Evolutionary conservation across 805 yeast genomes (phyloP).

Genomic region (Lachancea sp.): DNA sequence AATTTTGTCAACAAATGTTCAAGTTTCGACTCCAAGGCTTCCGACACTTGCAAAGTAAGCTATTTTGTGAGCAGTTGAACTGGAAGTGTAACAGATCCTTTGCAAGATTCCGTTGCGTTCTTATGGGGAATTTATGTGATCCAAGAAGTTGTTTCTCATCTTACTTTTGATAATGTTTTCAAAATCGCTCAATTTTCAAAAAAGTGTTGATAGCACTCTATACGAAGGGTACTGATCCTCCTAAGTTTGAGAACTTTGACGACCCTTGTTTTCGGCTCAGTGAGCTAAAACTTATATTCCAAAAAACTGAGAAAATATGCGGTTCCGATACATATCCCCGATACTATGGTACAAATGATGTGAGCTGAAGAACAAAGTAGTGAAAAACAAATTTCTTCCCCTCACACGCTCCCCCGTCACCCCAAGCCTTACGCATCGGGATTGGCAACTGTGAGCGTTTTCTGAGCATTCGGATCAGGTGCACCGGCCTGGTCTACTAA

Average conservation of each 20-base stretch:
- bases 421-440: slow-evolving; percentile 50
- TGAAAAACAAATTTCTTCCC: not conserved
- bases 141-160: too few species aligned
- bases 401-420: too few species aligned
- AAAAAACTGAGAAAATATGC: not conserved
- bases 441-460: slow-evolving; percentile 79
- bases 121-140: too few species aligned
- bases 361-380: not conserved
- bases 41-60: too few species aligned
- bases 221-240: not conserved
- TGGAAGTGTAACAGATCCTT: too few species aligned
- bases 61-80: too few species aligned
- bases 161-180: not conserved
- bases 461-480: slow-evolving; percentile 53
- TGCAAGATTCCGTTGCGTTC: too few species aligned
- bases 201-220: slow-evolving; percentile 3
- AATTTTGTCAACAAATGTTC: too few species aligned
- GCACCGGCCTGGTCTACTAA: slow-evolving; percentile 74
- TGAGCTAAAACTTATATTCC: not conserved
- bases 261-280: not conserved
- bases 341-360: slow-evolving; percentile 1
- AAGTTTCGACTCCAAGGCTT: too few species aligned
- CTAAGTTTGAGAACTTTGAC: not conserved
- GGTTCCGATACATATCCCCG: not conserved
- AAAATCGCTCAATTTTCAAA: not conserved